Evolutionary conservation across 495 filamentous ascomycete genomes (phyloP).

Genomic region (Aspergillus kassunensis): DNA sequence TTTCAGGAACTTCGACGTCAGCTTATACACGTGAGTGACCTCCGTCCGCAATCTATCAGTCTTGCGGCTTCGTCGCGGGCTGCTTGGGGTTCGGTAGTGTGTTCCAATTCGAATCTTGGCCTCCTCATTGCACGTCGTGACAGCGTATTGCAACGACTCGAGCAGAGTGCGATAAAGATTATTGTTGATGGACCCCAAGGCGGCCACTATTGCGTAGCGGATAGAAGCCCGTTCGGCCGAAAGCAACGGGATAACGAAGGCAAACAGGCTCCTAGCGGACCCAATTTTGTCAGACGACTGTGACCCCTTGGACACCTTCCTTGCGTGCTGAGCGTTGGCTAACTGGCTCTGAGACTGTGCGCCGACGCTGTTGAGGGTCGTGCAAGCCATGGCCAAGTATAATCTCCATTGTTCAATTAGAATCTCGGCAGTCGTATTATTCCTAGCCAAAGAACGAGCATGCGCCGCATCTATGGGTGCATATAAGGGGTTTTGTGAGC

Average conservation of each 20-base stretch:
- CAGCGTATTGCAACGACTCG: slow-evolving; percentile 82
- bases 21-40: slow-evolving; percentile 90
- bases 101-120: slow-evolving; percentile 73
- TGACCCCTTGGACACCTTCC: slow-evolving; percentile 75
- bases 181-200: slow-evolving; percentile 89
- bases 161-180: slow-evolving; percentile 92
- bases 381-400: slow-evolving; percentile 96
- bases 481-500: slow-evolving; percentile 57
- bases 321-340: slow-evolving; percentile 69
- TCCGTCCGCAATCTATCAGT: slow-evolving; percentile 88
- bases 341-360: slow-evolving; percentile 55
- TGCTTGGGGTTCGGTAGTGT: slow-evolving; percentile 75
- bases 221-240: slow-evolving; percentile 70
- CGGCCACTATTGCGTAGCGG: slow-evolving; percentile 84
- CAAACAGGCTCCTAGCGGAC: slow-evolving; percentile 83
- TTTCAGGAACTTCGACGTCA: slow-evolving; percentile 87
- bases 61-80: slow-evolving; percentile 66
- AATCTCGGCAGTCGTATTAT: slow-evolving; percentile 77
- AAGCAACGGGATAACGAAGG: slow-evolving; percentile 82
- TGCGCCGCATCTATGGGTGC: slow-evolving; percentile 51
- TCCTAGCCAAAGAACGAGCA: slow-evolving; percentile 45
- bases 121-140: slow-evolving; percentile 77
- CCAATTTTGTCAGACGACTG: slow-evolving; percentile 76
- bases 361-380: slow-evolving; percentile 84
- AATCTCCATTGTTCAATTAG: slow-evolving; percentile 97